These are phyloP conservation scores for Cladorrhinum sp. DNA, from an alignment of 2,329 filamentous ascomycete species.

Conservation along the genomic window DNA sequence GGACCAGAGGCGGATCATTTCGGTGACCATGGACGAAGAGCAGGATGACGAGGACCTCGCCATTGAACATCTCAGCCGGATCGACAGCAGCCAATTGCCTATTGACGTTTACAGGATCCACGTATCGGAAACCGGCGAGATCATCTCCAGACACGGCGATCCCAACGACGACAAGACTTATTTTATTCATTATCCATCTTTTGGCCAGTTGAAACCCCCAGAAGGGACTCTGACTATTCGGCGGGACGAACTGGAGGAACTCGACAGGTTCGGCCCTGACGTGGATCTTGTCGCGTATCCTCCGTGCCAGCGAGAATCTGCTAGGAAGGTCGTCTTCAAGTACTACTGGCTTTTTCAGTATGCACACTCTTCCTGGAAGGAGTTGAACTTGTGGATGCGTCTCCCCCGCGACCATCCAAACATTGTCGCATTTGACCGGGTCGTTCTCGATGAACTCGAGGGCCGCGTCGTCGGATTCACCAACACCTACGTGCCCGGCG, in stretches of 20 bases:
- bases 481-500: constrained; percentile 3
- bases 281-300: constrained; percentile 31
- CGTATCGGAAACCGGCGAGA: constrained; percentile 25
- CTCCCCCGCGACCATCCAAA: constrained; percentile 10
- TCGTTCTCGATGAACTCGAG: background rate
- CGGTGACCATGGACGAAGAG: constrained; percentile 31
- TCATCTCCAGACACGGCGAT: constrained; percentile 27
- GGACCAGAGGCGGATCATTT: constrained; percentile 30
- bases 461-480: constrained; percentile 9
- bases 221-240: constrained; percentile 21
- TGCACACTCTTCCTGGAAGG: background rate
- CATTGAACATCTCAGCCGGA: constrained; percentile 25
- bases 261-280: constrained; percentile 30
- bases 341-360: constrained; percentile 10
- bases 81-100: constrained; percentile 22
- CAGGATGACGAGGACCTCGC: constrained; percentile 29
- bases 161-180: constrained; percentile 30
- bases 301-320: constrained; percentile 13
- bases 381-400: constrained; percentile 12
- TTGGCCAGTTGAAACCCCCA: constrained; percentile 23
- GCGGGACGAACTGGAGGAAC: constrained; percentile 30
- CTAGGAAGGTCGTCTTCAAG: constrained; percentile 11
- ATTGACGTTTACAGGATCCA: constrained; percentile 24
- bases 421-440: constrained; percentile 10
- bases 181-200: constrained; percentile 28